A percentile compares a stretch with the other conserved stretches of the same genome.
Evolutionary conservation across 1,284 basidiomycete species (phyloP).

Genomic region (Sanghuangporus sanghuang): DNA sequence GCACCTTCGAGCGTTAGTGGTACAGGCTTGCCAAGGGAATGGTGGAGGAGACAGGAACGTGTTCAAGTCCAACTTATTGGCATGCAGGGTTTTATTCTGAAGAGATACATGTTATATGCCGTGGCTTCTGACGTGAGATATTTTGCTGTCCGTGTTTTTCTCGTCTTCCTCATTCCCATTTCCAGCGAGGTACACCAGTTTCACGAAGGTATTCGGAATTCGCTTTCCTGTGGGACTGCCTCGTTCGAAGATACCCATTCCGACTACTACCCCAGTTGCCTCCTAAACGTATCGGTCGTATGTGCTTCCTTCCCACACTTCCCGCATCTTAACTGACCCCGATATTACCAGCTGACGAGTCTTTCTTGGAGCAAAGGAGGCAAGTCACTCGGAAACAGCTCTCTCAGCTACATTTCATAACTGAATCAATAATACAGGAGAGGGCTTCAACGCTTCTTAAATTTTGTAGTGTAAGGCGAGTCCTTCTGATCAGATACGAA

Average conservation of each 20-base stretch:
- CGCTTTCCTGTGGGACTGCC: slow-evolving; percentile 79
- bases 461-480: slow-evolving; percentile 62
- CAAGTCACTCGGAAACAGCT: slow-evolving; percentile 24
- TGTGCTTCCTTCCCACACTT: slow-evolving; percentile 29
- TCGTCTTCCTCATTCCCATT: slow-evolving; percentile 8
- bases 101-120: slow-evolving; percentile 77
- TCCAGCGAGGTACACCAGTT: slow-evolving; percentile 58
- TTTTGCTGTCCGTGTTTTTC: not conserved
- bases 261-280: slow-evolving; percentile 84
- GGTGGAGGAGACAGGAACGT: slow-evolving; percentile 80
- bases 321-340: slow-evolving; percentile 3
- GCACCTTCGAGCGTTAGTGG: slow-evolving; percentile 57
- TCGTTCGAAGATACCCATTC: slow-evolving; percentile 82
- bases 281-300: slow-evolving; percentile 86
- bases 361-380: slow-evolving; percentile 86
- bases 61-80: slow-evolving; percentile 70
- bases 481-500: not conserved
- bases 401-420: not conserved
- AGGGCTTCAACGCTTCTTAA: slow-evolving; percentile 78
- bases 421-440: slow-evolving; percentile 40
- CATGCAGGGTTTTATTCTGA: slow-evolving; percentile 85
- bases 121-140: slow-evolving; percentile 70
- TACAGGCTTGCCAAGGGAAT: slow-evolving; percentile 66
- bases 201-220: slow-evolving; percentile 86
- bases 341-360: slow-evolving; percentile 61